Conservation (phyloP, 2,329 filamentous ascomycete species). For the Alternaria hordeiaustralica region DNA sequence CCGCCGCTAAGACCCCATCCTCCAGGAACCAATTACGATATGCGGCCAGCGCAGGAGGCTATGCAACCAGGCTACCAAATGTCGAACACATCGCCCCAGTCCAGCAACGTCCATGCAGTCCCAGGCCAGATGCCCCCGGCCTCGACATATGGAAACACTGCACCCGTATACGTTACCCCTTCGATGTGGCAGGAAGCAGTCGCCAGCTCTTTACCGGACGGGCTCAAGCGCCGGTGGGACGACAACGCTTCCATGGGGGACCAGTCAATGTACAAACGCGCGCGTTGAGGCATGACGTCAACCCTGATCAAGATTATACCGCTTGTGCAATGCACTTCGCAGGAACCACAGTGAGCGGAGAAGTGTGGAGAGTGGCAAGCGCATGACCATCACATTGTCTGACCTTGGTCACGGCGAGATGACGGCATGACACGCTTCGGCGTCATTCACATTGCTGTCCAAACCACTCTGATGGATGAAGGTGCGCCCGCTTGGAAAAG, state of each 20-base stretch:
- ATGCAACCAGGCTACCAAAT: conserved; percentile 43
- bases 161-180: conserved; percentile 53
- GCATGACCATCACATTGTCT: neutral
- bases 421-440: neutral
- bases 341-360: neutral
- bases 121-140: conserved; percentile 42
- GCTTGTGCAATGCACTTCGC: neutral
- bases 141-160: conserved; percentile 42
- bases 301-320: neutral
- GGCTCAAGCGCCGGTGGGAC: conserved; percentile 56
- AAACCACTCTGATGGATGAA: neutral
- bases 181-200: conserved; percentile 61
- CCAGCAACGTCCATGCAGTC: conserved; percentile 36
- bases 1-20: conserved; percentile 53
- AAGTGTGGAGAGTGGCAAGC: conserved; percentile 3
- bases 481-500: neutral
- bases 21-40: conserved; percentile 48
- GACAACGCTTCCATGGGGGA: conserved; percentile 47
- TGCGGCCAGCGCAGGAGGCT: conserved; percentile 45
- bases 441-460: neutral
- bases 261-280: conserved; percentile 48
- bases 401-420: neutral
- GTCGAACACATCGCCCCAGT: conserved; percentile 45
- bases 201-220: conserved; percentile 49
- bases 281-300: conserved; percentile 35